Base-by-base conservation (phyloP, 2,329 filamentous ascomycete species). In the Neofusicoccum umdonicola region DNA sequence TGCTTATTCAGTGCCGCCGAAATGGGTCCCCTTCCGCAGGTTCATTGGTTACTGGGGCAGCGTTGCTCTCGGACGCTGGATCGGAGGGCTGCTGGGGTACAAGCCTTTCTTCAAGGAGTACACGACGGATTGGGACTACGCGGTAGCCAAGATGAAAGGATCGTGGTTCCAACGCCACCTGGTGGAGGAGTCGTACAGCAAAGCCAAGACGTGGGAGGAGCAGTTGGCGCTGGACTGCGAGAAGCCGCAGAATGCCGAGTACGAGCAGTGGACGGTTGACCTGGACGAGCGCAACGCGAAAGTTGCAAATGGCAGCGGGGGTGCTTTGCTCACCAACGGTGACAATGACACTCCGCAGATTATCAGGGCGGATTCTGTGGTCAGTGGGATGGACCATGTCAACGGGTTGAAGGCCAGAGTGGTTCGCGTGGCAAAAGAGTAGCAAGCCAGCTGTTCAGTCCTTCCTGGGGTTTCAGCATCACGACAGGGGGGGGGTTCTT, bases 1-100 rank as follows among this genome's bases (percentile, higher is more conserved):
- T 27, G 74, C 74, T 8, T 80, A 79, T 66, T 67, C 76, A 2
- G 72, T 76, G 0, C 60, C 75, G 2, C 77, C 77, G n/a, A 63
- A 62, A n/a, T 79, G 76, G 76, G 68, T 79, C 45, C 77, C 77
- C 0, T 77, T 78, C 57, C 67, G 72, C 15, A 68, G 68, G 37
- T 71, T 65, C 6, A 52, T 76, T 7, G 71, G 73, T 2, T 67
- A 68, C 35, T 68, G 52, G 12, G 44, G 73, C 15, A 72, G 76
- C 4, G 70, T 79, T 31, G 66, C 76, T 4, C 41, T 79, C n/a
- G 77, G 78, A 8, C 72, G 77, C 64, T 80, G 77, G 74, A 52
- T 79, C 31, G 77, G 77, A 7, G 74, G 74, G 0, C 47, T 77
- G 56, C 66, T 79, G 35, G 77, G 77, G 3, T 79, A 79, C 66